Percentiles rank a stretch among this genome's conserved stretches.
Conservation (phyloP, 805 yeast species). For the Zygoascus tannicola region DNA sequence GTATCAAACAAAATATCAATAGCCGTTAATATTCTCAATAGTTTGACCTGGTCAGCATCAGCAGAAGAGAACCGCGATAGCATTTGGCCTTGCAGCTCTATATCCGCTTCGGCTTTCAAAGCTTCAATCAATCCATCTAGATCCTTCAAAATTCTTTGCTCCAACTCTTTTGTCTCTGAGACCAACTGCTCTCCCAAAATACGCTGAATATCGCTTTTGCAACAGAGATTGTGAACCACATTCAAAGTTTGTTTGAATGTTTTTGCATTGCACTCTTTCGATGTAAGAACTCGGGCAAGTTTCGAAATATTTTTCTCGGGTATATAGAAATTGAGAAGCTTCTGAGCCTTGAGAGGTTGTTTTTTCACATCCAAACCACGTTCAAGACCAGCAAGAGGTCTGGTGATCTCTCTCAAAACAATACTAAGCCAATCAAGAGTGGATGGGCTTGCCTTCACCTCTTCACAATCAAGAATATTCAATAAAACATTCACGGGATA, state of each 20-base stretch:
- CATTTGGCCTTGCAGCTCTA: conserved; percentile 44
- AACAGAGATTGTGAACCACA: conserved; percentile 67
- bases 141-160: conserved; percentile 46
- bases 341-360: conserved; percentile 7
- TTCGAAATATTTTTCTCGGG: conserved; percentile 52
- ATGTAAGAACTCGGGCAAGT: conserved; percentile 57
- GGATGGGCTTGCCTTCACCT: conserved; percentile 63
- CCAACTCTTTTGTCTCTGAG: conserved; percentile 50
- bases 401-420: conserved; percentile 65
- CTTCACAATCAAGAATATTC: conserved; percentile 47
- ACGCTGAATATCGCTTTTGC: conserved; percentile 49
- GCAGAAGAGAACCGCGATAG: conserved; percentile 65
- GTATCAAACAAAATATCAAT: conserved; percentile 60
- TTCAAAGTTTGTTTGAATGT: conserved; percentile 78
- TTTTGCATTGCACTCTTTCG: conserved; percentile 76
- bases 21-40: conserved; percentile 80
- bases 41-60: conserved; percentile 78
- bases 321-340: conserved; percentile 43
- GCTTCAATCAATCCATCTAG: conserved; percentile 41
- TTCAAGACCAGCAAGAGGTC: conserved; percentile 41
- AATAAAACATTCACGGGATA: conserved; percentile 70
- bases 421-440: conserved; percentile 70
- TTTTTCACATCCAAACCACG: conserved; percentile 5
- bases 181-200: conserved; percentile 63
- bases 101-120: conserved; percentile 33